These are phyloP conservation scores for Monosporascus ibericus DNA, from an alignment of 2,329 filamentous ascomycete species.

Conservation along the genomic window DNA sequence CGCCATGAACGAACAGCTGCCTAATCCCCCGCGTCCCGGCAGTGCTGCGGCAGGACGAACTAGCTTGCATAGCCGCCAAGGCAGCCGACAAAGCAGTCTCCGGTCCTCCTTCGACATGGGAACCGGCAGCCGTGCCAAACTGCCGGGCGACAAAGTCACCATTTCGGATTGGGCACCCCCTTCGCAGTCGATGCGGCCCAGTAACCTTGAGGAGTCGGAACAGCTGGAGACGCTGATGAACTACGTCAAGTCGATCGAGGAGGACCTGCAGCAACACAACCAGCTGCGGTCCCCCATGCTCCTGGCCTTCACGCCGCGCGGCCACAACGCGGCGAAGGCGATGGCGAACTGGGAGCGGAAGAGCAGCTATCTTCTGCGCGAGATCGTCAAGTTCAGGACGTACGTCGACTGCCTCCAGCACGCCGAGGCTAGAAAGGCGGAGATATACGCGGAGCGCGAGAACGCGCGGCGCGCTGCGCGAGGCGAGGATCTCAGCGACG, in stretches of 20 bases:
- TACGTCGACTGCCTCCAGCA: slow-evolving; percentile 81
- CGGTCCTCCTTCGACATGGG: slow-evolving; percentile 60
- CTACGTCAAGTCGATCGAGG: slow-evolving; percentile 82
- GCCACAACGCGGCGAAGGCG: slow-evolving; percentile 72
- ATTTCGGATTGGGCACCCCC: slow-evolving; percentile 89
- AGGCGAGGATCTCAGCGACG: slow-evolving; percentile 38
- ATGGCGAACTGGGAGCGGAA: slow-evolving; percentile 98
- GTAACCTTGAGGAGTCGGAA: slow-evolving; percentile 69
- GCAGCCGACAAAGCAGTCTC: slow-evolving; percentile 35
- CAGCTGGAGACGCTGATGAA: slow-evolving; percentile 68
- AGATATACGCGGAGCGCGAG: slow-evolving; percentile 61
- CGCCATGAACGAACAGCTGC: slow-evolving; percentile 43
- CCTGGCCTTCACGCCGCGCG: slow-evolving; percentile 79
- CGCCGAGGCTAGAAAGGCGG: slow-evolving; percentile 63
- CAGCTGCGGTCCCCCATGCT: slow-evolving; percentile 81
- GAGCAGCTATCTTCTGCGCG: slow-evolving; percentile 80
- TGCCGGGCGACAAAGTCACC: slow-evolving; percentile 77
- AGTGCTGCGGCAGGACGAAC: slow-evolving; percentile 41
- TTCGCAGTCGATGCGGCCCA: slow-evolving; percentile 82
- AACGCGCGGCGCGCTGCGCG: slow-evolving; percentile 42
- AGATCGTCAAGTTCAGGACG: slow-evolving; percentile 94
- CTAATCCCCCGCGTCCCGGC: slow-evolving; percentile 39
- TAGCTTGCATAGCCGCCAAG: slow-evolving; percentile 40
- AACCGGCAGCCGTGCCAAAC: slow-evolving; percentile 52
- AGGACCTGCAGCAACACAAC: slow-evolving; percentile 81